These are phyloP conservation scores for Claviceps lovelessii DNA, from an alignment of 2,329 filamentous ascomycete species.

Conservation along the genomic window DNA sequence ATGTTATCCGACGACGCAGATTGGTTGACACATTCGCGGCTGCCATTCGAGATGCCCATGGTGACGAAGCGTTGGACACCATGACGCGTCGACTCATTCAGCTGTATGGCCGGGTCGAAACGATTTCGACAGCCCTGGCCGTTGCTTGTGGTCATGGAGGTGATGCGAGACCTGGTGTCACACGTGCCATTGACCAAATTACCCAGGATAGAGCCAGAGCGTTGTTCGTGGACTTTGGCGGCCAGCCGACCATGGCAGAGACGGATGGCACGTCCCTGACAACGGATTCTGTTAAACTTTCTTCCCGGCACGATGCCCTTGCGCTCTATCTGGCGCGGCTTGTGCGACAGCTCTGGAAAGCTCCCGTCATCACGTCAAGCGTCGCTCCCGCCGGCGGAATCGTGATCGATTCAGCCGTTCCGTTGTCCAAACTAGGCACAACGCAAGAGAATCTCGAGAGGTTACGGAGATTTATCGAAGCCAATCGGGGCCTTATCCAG, in stretches of 20 bases:
- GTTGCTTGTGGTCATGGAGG: constrained; percentile 90
- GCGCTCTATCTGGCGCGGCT: constrained; percentile 77
- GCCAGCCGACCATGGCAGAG: constrained; percentile 71
- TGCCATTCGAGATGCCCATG: constrained; percentile 56
- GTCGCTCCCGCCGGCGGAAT: constrained; percentile 42
- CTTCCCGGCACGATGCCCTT: constrained; percentile 77
- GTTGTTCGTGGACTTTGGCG: constrained; percentile 84
- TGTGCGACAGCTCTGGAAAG: constrained; percentile 80
- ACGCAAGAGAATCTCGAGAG: constrained; percentile 72
- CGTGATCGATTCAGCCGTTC: constrained; percentile 52
- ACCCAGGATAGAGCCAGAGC: constrained; percentile 74
- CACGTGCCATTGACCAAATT: constrained; percentile 67
- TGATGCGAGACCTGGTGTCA: constrained; percentile 56
- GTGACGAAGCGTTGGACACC: constrained; percentile 66
- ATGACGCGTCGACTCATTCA: constrained; percentile 74
- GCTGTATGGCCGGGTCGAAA: constrained; percentile 77
- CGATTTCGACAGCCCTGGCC: constrained; percentile 76
- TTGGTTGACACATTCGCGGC: constrained; percentile 87
- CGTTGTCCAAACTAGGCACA: constrained; percentile 51
- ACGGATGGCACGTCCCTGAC: constrained; percentile 55
- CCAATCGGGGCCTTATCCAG: constrained; percentile 86
- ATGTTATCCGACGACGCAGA: constrained; percentile 68
- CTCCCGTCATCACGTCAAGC: constrained; percentile 49
- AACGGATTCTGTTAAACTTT: constrained; percentile 73
- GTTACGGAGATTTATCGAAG: constrained; percentile 65